Evolutionary conservation across 805 yeast genomes (phyloP).

Genomic region (Brettanomyces naardenensis): DNA sequence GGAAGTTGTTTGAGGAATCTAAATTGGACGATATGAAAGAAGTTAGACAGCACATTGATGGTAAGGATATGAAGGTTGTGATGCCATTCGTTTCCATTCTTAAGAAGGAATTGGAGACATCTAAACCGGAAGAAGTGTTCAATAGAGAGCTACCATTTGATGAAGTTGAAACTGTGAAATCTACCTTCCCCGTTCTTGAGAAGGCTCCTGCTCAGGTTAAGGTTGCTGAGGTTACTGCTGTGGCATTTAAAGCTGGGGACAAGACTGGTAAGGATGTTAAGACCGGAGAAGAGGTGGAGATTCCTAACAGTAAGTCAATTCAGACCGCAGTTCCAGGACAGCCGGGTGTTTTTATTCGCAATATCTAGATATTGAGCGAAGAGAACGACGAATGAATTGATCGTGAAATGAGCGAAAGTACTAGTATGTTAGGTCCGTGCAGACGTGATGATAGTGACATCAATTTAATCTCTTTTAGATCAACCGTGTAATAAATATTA

Average conservation of each 20-base stretch:
- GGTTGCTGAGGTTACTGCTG: conserved; percentile 49
- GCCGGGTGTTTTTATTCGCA: conserved; percentile 78
- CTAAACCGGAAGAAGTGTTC: conserved; percentile 72
- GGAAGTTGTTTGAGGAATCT: conserved; percentile 61
- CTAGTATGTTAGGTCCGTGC: too few species aligned
- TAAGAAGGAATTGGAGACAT: conserved; percentile 69
- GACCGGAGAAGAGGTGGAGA: conserved; percentile 62
- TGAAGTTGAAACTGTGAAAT: conserved; percentile 61
- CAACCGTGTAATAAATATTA: too few species aligned
- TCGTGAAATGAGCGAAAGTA: too few species aligned
- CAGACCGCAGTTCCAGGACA: conserved; percentile 88
- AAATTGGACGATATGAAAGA: conserved; percentile 56
- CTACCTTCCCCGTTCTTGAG: conserved; percentile 47
- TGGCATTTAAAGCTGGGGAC: conserved; percentile 58
- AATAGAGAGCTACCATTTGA: conserved; percentile 81
- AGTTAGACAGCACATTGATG: conserved; percentile 55
- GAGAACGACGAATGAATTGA: not conserved
- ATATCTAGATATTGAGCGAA: conserved; percentile 18
- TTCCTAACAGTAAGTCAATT: conserved; percentile 59
- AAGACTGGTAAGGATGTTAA: conserved; percentile 54
- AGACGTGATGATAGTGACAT: too few species aligned
- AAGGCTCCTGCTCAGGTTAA: conserved; percentile 55
- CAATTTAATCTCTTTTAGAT: too few species aligned
- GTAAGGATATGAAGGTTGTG: conserved; percentile 92
- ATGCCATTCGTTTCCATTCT: conserved; percentile 92